Evolutionary conservation across 257 asterid species (phyloP).

Genomic region (Capsicum baccatum): DNA sequence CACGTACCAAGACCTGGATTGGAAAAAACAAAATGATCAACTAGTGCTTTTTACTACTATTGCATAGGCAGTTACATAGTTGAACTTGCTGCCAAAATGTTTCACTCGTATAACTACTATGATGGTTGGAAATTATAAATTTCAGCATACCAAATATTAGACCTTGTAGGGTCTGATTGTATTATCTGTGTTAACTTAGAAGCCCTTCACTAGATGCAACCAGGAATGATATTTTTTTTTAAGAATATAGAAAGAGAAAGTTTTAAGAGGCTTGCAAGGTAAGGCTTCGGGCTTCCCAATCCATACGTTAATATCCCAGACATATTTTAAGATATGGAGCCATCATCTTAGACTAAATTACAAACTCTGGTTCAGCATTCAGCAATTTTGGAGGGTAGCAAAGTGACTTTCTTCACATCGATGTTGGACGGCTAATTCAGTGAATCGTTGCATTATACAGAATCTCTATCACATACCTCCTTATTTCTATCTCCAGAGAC

Average conservation of each 20-base stretch:
- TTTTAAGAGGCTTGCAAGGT: slow-evolving; percentile 21
- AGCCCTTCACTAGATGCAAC: slow-evolving; percentile 10
- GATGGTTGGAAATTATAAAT: slow-evolving; percentile 5
- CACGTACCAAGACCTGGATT: slow-evolving; percentile 82
- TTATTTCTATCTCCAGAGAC: slow-evolving; percentile 84
- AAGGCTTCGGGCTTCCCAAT: slow-evolving; percentile 14
- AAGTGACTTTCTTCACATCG: background rate
- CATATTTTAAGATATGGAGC: background rate
- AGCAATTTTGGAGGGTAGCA: background rate
- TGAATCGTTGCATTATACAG: slow-evolving; percentile 23
- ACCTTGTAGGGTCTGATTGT: background rate
- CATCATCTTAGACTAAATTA: slow-evolving; percentile 7
- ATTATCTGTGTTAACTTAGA: background rate
- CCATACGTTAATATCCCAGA: slow-evolving; percentile 1
- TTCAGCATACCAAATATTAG: background rate
- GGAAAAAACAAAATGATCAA: slow-evolving; percentile 26
- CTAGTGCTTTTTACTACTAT: background rate
- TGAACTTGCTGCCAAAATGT: background rate
- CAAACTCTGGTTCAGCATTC: slow-evolving; percentile 1
- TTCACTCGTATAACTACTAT: slow-evolving; percentile 10
- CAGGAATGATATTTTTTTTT: background rate
- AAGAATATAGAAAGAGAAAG: background rate
- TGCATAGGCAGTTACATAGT: background rate
- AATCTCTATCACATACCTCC: slow-evolving; percentile 61
- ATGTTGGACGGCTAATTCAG: background rate